Evolutionary conservation across 176 grass and related monocot species (phyloP), one percentile per base, ranked within the genome.

Genomic region (Ensete glaucum): DNA sequence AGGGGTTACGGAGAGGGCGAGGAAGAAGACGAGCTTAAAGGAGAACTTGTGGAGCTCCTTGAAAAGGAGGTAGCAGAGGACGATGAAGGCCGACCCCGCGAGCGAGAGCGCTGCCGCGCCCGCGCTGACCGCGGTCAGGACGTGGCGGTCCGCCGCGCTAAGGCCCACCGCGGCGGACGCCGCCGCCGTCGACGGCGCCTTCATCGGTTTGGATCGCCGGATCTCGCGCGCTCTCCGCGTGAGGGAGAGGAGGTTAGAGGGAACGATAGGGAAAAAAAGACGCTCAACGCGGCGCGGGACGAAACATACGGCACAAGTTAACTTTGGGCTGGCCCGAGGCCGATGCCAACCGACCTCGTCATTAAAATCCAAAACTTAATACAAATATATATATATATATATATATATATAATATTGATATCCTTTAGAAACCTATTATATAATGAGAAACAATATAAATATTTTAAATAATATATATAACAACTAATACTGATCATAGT

Each of bases 1-100:
- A 20, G 57, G 9, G 53, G 69, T 84, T 78, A 93, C 90, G 54
- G 90, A 91, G 75, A 99, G 69, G 22, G 90, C 88, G 26, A 99
- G 95, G 84, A 89, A 94, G 90, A 84, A 99, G 58, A 99, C 84
- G 76, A 98, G 95, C 83, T 93, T 98, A 84, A 94, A 98, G 17
- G 95, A 99, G 86, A 99, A 99, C 83, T 91, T 99, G 74, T 87
- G 95, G 63, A 99, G 90, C 75, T 99, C 88, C 73, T 92, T 92
- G 90, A 99, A 94, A 78, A 94, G 84, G 72, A 94, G 78, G 83
- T 99, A 99, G 80, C 95, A 99, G 12, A 94, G 75, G 52, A 99
- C 95, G 79, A 99, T 99, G 85, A 94, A 99, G 62, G 88, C 85
- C 23, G 95, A 99, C 62, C 95, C 95, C 26, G 54, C 84, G 12